phyloP scores from a whole-genome alignment of 2,329 filamentous ascomycete genomes.

The Colletotrichum sidae region DNA sequence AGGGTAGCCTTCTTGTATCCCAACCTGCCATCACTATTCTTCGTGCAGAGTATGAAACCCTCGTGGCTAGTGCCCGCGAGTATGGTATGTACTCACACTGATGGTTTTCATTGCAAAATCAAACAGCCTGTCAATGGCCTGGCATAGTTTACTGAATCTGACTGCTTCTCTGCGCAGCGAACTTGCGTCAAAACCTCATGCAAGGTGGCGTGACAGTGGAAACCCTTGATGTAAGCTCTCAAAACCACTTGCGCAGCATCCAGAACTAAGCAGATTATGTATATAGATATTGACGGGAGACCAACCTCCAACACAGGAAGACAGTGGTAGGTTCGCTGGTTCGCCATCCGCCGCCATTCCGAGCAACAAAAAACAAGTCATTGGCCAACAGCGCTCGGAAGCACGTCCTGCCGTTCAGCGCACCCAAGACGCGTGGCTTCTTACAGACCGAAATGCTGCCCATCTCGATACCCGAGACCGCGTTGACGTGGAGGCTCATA shows the following conservation, averaged over 20 bases:
- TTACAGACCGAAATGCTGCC: too few species aligned
- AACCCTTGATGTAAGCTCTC: slow-evolving; percentile 56
- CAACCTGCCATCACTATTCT: slow-evolving; percentile 63
- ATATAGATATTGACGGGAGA: slow-evolving; percentile 37
- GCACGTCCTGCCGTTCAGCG: too few species aligned
- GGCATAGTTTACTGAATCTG: slow-evolving; percentile 1
- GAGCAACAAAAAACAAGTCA: too few species aligned
- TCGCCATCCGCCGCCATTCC: too few species aligned
- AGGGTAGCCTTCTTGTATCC: slow-evolving; percentile 32
- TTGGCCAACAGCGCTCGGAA: too few species aligned
- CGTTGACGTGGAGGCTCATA: too few species aligned
- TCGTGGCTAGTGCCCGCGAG: slow-evolving; percentile 64
- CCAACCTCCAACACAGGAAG: slow-evolving; percentile 25
- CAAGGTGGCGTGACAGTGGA: slow-evolving; percentile 60
- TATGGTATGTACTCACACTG: slow-evolving; percentile 59
- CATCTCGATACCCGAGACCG: too few species aligned
- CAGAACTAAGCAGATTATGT: slow-evolving; percentile 1
- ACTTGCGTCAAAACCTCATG: slow-evolving; percentile 61
- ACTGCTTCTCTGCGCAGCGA: slow-evolving; percentile 46
- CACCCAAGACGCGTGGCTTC: too few species aligned
- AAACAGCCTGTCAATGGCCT: too few species aligned
- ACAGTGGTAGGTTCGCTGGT: too few species aligned
- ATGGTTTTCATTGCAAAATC: too few species aligned
- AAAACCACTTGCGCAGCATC: slow-evolving; percentile 2
- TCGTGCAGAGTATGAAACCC: slow-evolving; percentile 69